Conservation (phyloP, 2,329 filamentous ascomycete genomes). For the Neonectria neomacrospora region DNA sequence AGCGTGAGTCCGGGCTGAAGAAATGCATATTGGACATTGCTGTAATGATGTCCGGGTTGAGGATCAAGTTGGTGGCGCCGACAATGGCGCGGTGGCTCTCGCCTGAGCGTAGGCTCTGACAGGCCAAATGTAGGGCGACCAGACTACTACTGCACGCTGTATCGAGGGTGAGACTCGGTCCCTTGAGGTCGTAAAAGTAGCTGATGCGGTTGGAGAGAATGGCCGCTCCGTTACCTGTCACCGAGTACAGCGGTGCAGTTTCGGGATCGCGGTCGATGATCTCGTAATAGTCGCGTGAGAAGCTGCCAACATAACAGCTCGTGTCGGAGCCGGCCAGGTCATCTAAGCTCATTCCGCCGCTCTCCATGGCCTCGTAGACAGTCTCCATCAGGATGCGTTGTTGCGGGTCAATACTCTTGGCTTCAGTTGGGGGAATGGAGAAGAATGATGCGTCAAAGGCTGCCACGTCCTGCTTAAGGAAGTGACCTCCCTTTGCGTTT, state of each 20-base stretch:
- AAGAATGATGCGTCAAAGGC: slow-evolving; percentile 42
- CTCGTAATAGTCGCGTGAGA: slow-evolving; percentile 9
- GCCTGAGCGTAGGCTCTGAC: slow-evolving; percentile 3
- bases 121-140: slow-evolving; percentile 59
- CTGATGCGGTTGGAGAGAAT: slow-evolving; percentile 65
- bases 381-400: slow-evolving; percentile 44
- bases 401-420: slow-evolving; percentile 45
- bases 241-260: not conserved
- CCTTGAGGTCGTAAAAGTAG: slow-evolving; percentile 63
- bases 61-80: slow-evolving; percentile 5
- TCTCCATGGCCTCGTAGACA: slow-evolving; percentile 43
- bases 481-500: slow-evolving; percentile 46
- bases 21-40: slow-evolving; percentile 37
- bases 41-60: slow-evolving; percentile 34
- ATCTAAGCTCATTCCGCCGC: slow-evolving; percentile 23
- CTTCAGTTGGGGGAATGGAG: slow-evolving; percentile 35
- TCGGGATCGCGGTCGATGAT: slow-evolving; percentile 4
- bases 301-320: slow-evolving; percentile 6
- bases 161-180: slow-evolving; percentile 61
- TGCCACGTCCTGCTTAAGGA: slow-evolving; percentile 41
- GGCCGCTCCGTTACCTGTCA: slow-evolving; percentile 42
- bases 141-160: slow-evolving; percentile 63
- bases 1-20: slow-evolving; percentile 40
- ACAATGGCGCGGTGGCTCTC: slow-evolving; percentile 3
- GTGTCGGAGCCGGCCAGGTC: slow-evolving; percentile 8